Evolutionary conservation across 768 basidiomycete genomes (phyloP).

Genomic region (Mrakia blollopis): DNA sequence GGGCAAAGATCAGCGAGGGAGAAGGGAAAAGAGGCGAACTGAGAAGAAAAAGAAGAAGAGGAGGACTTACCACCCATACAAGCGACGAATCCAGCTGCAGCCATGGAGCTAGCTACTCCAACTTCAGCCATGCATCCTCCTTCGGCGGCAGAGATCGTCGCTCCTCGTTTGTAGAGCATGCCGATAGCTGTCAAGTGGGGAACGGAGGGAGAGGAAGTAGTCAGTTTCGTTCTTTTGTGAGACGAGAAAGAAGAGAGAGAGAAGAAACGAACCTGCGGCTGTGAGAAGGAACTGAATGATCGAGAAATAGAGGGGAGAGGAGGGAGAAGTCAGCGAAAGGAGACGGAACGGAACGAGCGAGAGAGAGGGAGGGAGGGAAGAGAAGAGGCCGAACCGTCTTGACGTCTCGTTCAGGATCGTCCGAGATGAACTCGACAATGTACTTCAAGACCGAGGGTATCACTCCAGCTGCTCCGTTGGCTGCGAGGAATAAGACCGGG

Average conservation of each 20-base stretch:
- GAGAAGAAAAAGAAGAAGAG: not conserved
- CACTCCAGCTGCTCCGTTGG: conserved; percentile 85
- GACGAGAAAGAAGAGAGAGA: conserved; percentile 38
- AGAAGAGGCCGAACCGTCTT: conserved; percentile 34
- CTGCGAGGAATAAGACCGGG: conserved; percentile 45
- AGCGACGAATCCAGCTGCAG: conserved; percentile 80
- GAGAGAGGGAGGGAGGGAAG: not conserved
- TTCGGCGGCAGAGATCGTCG: conserved; percentile 92
- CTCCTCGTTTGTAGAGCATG: conserved; percentile 90
- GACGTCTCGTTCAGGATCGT: conserved; percentile 69
- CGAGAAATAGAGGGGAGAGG: conserved; percentile 54
- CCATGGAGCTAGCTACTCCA: conserved; percentile 94
- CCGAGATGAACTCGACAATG: conserved; percentile 48
- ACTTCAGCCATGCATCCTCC: conserved; percentile 80
- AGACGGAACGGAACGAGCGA: not conserved
- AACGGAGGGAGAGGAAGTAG: conserved; percentile 54
- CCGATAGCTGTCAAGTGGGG: conserved; percentile 68
- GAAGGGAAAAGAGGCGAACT: not conserved
- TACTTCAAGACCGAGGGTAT: conserved; percentile 79
- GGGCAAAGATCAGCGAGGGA: not conserved
- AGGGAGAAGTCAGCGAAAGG: not conserved
- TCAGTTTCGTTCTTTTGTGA: too few species aligned
- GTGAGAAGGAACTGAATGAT: conserved; percentile 76
- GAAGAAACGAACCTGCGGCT: conserved; percentile 45
- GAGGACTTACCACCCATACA: conserved; percentile 72